These are phyloP conservation scores for Zanthoxylum bungeanum DNA, from an alignment of 345 rosid species.

Conservation along the genomic window DNA sequence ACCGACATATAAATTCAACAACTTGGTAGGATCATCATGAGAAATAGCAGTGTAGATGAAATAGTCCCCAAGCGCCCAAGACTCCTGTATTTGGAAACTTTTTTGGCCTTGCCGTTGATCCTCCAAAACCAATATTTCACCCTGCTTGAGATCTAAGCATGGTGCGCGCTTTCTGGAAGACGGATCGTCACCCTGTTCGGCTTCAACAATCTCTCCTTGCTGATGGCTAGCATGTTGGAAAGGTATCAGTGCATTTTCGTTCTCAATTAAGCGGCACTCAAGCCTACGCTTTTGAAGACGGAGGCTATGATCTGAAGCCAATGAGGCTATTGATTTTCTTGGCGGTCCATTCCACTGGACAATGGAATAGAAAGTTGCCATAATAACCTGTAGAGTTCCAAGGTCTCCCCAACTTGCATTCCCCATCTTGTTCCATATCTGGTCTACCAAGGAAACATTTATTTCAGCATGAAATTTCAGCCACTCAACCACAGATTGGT, in stretches of 20 bases:
- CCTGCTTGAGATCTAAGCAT: constrained; percentile 32
- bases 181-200: constrained; percentile 26
- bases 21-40: constrained; percentile 30
- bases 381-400: constrained; percentile 49
- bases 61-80: constrained; percentile 38
- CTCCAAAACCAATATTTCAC: constrained; percentile 48
- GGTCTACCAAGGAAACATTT: constrained; percentile 44
- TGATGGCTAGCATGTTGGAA: constrained; percentile 29
- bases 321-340: constrained; percentile 45
- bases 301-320: constrained; percentile 48
- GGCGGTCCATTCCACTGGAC: constrained; percentile 51
- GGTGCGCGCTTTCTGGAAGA: constrained; percentile 29
- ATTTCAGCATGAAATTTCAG: constrained; percentile 49
- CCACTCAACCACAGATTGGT: constrained; percentile 46
- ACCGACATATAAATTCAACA: constrained; percentile 47
- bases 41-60: constrained; percentile 42
- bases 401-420: constrained; percentile 65
- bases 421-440: constrained; percentile 60
- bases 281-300: constrained; percentile 50
- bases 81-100: constrained; percentile 48
- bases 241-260: constrained; percentile 32
- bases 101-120: constrained; percentile 42
- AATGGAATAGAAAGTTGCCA: constrained; percentile 59
- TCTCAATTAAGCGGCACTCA: constrained; percentile 35
- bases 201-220: constrained; percentile 48